phyloP scores from a whole-genome alignment of 805 yeast species.

The Candida koratica region DNA sequence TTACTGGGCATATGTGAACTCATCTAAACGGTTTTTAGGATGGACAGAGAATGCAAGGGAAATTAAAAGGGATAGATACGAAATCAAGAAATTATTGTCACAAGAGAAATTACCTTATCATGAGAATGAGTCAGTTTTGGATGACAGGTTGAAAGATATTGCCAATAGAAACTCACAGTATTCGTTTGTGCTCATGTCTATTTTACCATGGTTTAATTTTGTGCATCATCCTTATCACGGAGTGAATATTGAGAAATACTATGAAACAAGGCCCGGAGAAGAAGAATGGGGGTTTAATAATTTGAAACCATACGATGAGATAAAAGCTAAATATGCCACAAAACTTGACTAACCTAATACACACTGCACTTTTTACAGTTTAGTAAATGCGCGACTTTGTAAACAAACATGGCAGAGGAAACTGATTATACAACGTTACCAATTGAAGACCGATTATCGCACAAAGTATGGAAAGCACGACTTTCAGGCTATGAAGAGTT shows the following conservation, averaged over 20 bases:
- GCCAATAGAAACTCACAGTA: conserved; percentile 76
- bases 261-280: conserved; percentile 55
- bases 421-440: conserved; percentile 50
- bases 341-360: background rate
- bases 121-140: conserved; percentile 48
- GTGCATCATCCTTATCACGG: conserved; percentile 83
- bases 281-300: conserved; percentile 50
- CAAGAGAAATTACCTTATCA: conserved; percentile 67
- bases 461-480: conserved; percentile 86
- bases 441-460: conserved; percentile 59
- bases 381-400: conserved; percentile 7
- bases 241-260: conserved; percentile 59
- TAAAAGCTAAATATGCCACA: conserved; percentile 33
- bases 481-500: conserved; percentile 72
- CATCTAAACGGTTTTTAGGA: conserved; percentile 75
- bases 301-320: conserved; percentile 51
- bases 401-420: conserved; percentile 32
- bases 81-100: conserved; percentile 62
- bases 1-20: conserved; percentile 60
- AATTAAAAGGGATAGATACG: conserved; percentile 68
- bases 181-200: conserved; percentile 54
- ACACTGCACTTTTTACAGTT: background rate
- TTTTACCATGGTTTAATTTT: conserved; percentile 80
- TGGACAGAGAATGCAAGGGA: conserved; percentile 69
- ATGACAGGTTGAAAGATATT: conserved; percentile 66